Base-by-base conservation (phyloP, 805 yeast species). In the Sporopachydermia quercuum region DNA sequence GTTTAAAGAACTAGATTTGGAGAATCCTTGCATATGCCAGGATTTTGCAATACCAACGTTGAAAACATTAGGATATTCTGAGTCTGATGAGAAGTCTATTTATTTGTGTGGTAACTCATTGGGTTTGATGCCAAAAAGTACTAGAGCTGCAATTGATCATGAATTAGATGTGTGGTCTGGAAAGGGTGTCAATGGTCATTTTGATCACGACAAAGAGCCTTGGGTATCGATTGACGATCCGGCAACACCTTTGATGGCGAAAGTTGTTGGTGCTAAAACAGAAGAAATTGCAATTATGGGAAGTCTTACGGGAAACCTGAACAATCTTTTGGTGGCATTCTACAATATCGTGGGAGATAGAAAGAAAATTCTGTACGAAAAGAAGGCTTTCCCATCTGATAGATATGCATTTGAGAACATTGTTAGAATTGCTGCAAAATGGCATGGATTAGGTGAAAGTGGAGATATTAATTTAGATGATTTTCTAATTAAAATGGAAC, bases 61-160 rank as follows among this genome's bases (percentile, higher is more conserved):
- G 45, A 52, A 57, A 39, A 67, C 84, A 0, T 57, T 82, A 47
- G 87, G 81, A 0, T 53, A 75, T 18, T 43, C 53, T 41, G 36
- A 39, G 30, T 27, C 37, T 5, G 37, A 43, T 8, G 47, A 49
- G 18, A 44, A 48, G 5, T 62, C 71, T 8, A 63, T 69, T 16
- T 89, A 87, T 53, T 63, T 87, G 37, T 85, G 95, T 58, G 97
- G 97, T 2, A 89, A 87, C 61, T 84, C 95, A n/a, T 70, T 87
- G 4, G 97, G 97, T 0, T 60, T 87, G 43, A 81, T 85, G 87
- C 96, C 97, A 0, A 62, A 58, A 39, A 52, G 62, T 4, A 76
- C 87, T 0, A 62, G 71, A 23, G 45, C 47, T 4, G 80, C 81
- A 13, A 61, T 87, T 13, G 57, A 58, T 38, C 66, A 62, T 34